Evolutionary conservation across 768 basidiomycete species (phyloP).

Genomic region (Leccinum uliginosum): DNA sequence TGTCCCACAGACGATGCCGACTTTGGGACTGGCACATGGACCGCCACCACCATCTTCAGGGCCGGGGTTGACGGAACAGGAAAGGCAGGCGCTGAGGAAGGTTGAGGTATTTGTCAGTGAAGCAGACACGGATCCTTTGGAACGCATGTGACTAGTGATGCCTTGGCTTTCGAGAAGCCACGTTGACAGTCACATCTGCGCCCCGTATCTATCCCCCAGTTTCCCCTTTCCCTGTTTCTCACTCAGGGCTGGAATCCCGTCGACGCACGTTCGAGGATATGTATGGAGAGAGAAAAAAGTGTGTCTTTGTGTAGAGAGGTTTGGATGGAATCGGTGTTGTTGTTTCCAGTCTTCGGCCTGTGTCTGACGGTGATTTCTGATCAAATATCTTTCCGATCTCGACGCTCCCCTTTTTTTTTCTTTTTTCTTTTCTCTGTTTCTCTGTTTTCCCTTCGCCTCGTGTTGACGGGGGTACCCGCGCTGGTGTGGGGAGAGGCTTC

Average conservation of each 20-base stretch:
- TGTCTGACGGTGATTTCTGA: conserved; percentile 4
- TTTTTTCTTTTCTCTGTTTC: neutral
- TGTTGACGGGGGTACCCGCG: neutral
- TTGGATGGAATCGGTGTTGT: neutral
- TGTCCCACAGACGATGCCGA: conserved; percentile 18
- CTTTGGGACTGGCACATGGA: conserved; percentile 19
- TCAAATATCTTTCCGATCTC: neutral
- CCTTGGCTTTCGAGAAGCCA: neutral
- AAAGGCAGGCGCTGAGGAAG: conserved; percentile 22
- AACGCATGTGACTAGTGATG: conserved; percentile 44
- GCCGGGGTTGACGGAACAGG: conserved; percentile 30
- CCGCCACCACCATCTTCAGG: conserved; percentile 14
- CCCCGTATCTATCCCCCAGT: neutral
- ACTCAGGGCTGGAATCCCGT: neutral
- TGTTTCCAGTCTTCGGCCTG: neutral
- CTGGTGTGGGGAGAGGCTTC: conserved; percentile 15
- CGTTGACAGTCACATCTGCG: neutral
- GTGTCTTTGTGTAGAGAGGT: neutral
- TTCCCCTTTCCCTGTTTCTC: neutral
- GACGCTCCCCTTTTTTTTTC: neutral
- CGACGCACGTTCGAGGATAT: neutral
- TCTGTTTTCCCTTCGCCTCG: neutral
- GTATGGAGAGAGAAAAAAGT: neutral
- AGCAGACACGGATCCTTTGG: conserved; percentile 71
- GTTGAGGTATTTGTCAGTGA: conserved; percentile 68